These are phyloP conservation scores for Hymenoscyphus fructigenus DNA, from an alignment of 2,329 filamentous ascomycete genomes.

Conservation along the genomic window DNA sequence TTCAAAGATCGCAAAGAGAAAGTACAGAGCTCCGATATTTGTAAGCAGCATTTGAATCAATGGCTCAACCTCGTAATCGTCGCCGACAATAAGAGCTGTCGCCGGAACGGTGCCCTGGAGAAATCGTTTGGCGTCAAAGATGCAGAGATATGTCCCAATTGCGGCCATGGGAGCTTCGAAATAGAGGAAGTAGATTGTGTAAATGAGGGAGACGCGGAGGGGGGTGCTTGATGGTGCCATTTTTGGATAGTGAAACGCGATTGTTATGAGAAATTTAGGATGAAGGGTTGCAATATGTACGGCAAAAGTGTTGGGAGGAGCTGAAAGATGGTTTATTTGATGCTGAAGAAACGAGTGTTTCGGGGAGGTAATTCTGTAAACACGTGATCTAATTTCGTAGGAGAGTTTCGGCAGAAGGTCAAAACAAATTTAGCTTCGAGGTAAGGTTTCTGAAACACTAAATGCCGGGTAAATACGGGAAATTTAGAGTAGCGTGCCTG, in stretches of 20 bases:
- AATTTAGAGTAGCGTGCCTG: background rate
- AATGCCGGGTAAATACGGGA: background rate
- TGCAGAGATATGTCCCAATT: conserved; percentile 26
- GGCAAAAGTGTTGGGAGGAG: background rate
- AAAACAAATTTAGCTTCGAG: background rate
- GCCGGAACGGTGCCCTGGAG: conserved; percentile 28
- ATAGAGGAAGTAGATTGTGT: conserved; percentile 32
- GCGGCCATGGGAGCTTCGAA: conserved; percentile 30
- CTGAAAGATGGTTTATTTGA: too few species aligned
- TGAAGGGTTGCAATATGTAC: background rate
- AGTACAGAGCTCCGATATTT: conserved; percentile 35
- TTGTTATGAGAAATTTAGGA: background rate
- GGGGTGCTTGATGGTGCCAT: conserved; percentile 3
- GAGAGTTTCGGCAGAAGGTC: background rate
- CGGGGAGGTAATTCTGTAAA: background rate
- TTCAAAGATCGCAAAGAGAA: conserved; percentile 36
- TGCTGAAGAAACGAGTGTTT: background rate
- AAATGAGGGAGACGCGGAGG: conserved; percentile 23
- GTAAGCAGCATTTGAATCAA: conserved; percentile 30
- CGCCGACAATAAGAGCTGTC: conserved; percentile 18
- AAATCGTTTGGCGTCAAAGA: conserved; percentile 23
- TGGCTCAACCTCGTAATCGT: conserved; percentile 10
- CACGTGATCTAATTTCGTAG: background rate
- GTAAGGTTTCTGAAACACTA: background rate
- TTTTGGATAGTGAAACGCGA: background rate